These are phyloP conservation scores for Physcomitrium patens DNA, from an alignment of 225 moss, liverwort and hornwort genomes.

Conservation along the genomic window DNA sequence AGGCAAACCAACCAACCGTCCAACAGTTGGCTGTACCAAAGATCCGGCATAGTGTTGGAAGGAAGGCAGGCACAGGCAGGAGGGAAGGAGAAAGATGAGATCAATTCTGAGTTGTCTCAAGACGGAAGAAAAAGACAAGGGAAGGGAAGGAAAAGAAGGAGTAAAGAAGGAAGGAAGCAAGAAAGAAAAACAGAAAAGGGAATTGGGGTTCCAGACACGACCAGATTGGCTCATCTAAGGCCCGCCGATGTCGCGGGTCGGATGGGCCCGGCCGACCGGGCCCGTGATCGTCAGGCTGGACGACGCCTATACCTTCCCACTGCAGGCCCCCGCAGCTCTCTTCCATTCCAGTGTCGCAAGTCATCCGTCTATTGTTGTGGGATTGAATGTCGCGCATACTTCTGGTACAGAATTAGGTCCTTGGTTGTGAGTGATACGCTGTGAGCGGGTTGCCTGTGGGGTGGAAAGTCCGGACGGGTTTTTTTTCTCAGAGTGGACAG, in stretches of 20 bases:
- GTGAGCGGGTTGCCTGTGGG: too few relatives aligned
- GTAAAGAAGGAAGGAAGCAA: not conserved
- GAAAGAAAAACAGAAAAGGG: not conserved
- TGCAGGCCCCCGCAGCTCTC: constrained; percentile 17
- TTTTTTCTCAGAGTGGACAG: not conserved
- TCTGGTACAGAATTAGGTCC: too few relatives aligned
- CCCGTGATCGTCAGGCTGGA: not conserved
- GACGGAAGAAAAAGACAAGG: not conserved
- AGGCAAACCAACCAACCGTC: constrained; percentile 36
- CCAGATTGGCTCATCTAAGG: constrained; percentile 49
- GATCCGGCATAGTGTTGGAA: constrained; percentile 35
- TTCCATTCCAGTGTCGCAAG: not conserved
- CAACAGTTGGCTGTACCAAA: not conserved
- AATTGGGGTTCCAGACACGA: not conserved
- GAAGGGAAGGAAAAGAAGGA: not conserved
- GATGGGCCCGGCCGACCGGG: constrained; percentile 16
- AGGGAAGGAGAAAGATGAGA: not conserved
- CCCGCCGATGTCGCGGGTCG: constrained; percentile 45
- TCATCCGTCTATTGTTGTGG: too few relatives aligned
- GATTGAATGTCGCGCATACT: too few relatives aligned
- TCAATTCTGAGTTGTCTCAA: too few relatives aligned
- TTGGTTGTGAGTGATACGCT: too few relatives aligned
- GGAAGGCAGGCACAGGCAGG: not conserved
- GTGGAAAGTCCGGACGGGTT: not conserved
- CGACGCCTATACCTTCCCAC: constrained; percentile 5